These are phyloP conservation scores for Cryphonectria nitschkei DNA, from an alignment of 2,329 filamentous ascomycete species.

Conservation along the genomic window DNA sequence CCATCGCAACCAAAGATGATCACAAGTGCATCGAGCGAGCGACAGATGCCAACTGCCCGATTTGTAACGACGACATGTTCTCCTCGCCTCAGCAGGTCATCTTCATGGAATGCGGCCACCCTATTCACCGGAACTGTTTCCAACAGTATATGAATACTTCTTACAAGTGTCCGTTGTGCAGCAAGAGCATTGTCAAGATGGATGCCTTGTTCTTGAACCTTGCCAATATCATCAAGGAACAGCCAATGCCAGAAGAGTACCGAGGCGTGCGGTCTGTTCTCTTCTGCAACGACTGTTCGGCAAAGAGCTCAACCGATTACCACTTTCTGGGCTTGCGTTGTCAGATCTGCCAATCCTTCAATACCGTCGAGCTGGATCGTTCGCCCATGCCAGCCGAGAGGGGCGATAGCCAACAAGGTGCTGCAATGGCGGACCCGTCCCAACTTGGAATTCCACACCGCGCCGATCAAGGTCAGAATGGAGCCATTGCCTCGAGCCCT, in stretches of 20 bases:
- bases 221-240: constrained; percentile 81
- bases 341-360: constrained; percentile 70
- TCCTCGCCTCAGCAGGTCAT: constrained; percentile 30
- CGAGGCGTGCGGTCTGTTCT: constrained; percentile 78
- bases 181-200: constrained; percentile 97
- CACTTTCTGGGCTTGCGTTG: constrained; percentile 97
- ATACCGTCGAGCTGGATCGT: constrained; percentile 61
- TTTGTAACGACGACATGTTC: constrained; percentile 80
- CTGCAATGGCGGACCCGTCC: background rate
- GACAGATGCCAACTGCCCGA: constrained; percentile 94
- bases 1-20: constrained; percentile 79
- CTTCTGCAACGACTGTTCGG: constrained; percentile 92
- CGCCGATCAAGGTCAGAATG: background rate
- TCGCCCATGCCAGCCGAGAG: constrained; percentile 23
- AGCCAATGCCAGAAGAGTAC: constrained; percentile 91
- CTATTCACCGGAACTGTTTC: constrained; percentile 90
- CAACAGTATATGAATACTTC: constrained; percentile 84
- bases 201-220: constrained; percentile 90
- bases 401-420: background rate
- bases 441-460: background rate
- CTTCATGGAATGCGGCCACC: constrained; percentile 67
- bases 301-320: constrained; percentile 82
- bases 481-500: background rate
- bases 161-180: constrained; percentile 96
- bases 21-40: constrained; percentile 95